A percentile compares a stretch with the other conserved stretches of the same genome.
Evolutionary conservation across 495 filamentous ascomycete genomes (phyloP).

Genomic region (Rhypophila decipiens): DNA sequence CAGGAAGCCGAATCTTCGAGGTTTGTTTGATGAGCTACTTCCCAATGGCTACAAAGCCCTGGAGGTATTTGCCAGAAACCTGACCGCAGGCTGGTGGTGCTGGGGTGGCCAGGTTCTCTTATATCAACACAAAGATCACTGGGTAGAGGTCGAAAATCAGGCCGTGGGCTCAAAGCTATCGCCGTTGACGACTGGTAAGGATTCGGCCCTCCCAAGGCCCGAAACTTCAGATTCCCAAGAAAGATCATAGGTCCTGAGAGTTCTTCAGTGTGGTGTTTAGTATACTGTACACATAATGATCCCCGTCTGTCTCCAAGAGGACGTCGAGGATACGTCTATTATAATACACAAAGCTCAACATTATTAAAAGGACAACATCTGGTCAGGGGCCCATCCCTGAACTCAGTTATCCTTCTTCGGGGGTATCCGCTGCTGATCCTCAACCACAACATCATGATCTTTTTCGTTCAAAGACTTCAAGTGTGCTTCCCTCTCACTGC

Average conservation of each 20-base stretch:
- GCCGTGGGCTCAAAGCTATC: conserved; percentile 1
- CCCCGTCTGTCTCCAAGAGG: no score
- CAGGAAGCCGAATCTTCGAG: conserved; percentile 62
- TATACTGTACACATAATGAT: no score
- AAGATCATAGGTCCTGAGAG: no score
- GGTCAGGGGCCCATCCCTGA: no score
- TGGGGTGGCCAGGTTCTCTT: conserved; percentile 84
- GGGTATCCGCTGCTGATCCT: not conserved
- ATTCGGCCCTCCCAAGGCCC: no score
- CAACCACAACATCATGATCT: not conserved
- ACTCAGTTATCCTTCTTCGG: not conserved
- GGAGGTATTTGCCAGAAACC: conserved; percentile 82
- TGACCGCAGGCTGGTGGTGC: conserved; percentile 82
- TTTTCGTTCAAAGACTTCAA: not conserved
- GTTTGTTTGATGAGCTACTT: conserved; percentile 39
- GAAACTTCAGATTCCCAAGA: no score
- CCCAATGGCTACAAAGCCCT: conserved; percentile 53
- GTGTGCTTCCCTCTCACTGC: not conserved
- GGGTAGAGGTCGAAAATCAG: conserved; percentile 40
- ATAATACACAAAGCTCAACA: no score
- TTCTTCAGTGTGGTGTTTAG: no score
- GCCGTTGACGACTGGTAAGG: not conserved
- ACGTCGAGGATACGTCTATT: no score
- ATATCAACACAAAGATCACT: conserved; percentile 67
- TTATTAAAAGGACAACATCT: no score